Evolutionary conservation across 805 yeast species (phyloP), one percentile per base, ranked within the genome.

Genomic region (Kazachstania taianensis): DNA sequence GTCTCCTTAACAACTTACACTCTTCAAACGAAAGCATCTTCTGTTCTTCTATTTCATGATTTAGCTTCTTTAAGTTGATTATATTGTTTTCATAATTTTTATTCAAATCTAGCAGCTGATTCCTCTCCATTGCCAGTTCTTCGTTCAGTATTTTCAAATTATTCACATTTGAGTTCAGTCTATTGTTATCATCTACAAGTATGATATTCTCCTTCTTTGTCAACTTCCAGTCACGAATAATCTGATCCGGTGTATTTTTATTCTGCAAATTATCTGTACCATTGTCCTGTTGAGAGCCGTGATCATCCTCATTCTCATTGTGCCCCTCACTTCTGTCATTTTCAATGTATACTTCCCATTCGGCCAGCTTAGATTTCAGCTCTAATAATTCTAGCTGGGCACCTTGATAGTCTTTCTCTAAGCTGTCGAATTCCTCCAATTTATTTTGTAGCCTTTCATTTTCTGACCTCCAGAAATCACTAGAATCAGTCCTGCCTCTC

Each of bases 1-100:
- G 78, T 28, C 64, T 65, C 40, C 81, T 62, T 36, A 81, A 57
- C 39, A 75, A 66, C 36, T 66, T 72, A 20, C 76, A 67, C 48
- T 81, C 87, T 41, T 72, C 73, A 17, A 61, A 48, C n/a, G 77
- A 69, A 29, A 79, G 57, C 3, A 61, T 48, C 35, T 66, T 66
- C 39, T 75, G 78, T 36, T 70, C 68, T 33, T 73, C 72, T 5
- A 72, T 50, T 37, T 76, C 69, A 56, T 41, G 54, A 33, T 62
- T 63, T 5, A 64, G 37, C 37, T 50, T 60, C 16, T 52, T 49
- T 26, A 59, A 33, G 36, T 57, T 58, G 28, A 37, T 46, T 42
- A 49, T 55, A 40, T 40, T 55, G 24, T 27, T 38, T 32, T 42
- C 57, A 33, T 40, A 58, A 17, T 32, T 46, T n/a, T 44, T 47